phyloP scores from a whole-genome alignment of 1,284 basidiomycete genomes.

The Cryptococcus amylolentus region DNA sequence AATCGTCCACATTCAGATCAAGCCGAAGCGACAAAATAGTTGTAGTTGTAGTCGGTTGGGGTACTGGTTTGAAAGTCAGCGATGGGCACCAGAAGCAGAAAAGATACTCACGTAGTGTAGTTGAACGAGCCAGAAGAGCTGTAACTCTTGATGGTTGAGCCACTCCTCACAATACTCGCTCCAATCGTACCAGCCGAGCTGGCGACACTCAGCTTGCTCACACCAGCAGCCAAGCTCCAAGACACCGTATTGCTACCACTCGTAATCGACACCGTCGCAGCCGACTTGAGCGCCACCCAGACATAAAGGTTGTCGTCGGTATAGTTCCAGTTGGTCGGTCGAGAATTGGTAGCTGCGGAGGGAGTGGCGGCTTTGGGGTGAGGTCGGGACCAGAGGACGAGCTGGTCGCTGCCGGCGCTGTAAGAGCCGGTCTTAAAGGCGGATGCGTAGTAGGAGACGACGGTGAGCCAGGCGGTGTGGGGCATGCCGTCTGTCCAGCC shows the following conservation, averaged over 20 bases:
- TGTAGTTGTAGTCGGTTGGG: conserved; percentile 45
- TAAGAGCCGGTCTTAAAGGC: conserved; percentile 72
- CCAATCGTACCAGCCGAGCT: conserved; percentile 32
- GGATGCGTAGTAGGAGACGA: conserved; percentile 60
- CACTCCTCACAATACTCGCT: conserved; percentile 32
- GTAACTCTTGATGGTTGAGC: conserved; percentile 30
- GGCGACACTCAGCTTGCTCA: conserved; percentile 39
- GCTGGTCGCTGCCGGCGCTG: conserved; percentile 62
- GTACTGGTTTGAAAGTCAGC: conserved; percentile 11
- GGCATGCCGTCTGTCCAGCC: conserved; percentile 46
- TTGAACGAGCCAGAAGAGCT: conserved; percentile 28
- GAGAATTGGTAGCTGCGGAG: conserved; percentile 30
- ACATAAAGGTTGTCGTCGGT: conserved; percentile 59
- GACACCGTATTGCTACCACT: conserved; percentile 28
- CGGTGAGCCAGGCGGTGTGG: conserved; percentile 56
- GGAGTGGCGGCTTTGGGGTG: conserved; percentile 59
- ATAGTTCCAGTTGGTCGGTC: conserved; percentile 35
- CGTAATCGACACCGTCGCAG: conserved; percentile 56
- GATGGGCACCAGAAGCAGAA: background rate
- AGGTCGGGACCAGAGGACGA: conserved; percentile 69
- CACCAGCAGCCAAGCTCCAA: conserved; percentile 31
- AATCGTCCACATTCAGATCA: background rate
- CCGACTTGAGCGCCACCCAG: conserved; percentile 60
- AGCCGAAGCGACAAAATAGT: conserved; percentile 41
- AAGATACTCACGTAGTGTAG: conserved; percentile 27